phyloP scores from a whole-genome alignment of 352 stramenopile species.

The Aphanomyces invadans region DNA sequence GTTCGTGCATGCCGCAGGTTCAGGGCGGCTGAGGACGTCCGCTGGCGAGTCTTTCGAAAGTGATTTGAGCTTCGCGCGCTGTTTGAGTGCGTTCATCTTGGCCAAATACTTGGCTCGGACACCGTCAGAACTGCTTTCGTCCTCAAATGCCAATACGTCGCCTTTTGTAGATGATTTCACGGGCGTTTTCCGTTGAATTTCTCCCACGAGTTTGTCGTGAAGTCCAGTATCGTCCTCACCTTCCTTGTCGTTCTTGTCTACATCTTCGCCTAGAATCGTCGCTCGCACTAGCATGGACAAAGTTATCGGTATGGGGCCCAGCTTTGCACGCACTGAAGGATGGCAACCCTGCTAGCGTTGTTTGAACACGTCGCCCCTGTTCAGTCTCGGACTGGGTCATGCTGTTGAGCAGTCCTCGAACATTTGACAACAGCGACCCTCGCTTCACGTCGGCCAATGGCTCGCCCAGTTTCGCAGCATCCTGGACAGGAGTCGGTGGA shows the following conservation, averaged over 20 bases:
- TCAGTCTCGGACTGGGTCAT: slow-evolving; percentile 23
- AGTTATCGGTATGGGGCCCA: background rate
- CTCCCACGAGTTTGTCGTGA: slow-evolving; percentile 2
- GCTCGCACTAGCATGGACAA: slow-evolving; percentile 5
- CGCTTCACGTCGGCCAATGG: background rate
- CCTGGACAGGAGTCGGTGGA: too few relatives aligned
- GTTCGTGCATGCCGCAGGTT: background rate
- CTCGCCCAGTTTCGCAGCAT: background rate
- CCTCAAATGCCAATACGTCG: slow-evolving; percentile 6
- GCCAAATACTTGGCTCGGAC: slow-evolving; percentile 18
- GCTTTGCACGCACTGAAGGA: slow-evolving; percentile 20
- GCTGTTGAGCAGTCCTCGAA: slow-evolving; percentile 14
- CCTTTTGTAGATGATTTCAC: background rate
- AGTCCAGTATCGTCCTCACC: background rate
- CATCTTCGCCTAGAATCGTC: slow-evolving; percentile 4
- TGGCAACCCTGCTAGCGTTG: slow-evolving; percentile 14
- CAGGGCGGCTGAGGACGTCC: background rate
- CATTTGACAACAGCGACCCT: slow-evolving; percentile 13
- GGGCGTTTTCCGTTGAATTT: background rate
- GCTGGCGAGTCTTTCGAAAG: background rate
- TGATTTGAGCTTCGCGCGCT: slow-evolving; percentile 15
- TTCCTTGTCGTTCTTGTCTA: background rate
- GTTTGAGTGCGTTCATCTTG: slow-evolving; percentile 24
- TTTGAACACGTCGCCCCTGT: slow-evolving; percentile 18
- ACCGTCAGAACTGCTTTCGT: background rate